Evolutionary conservation across 2,329 filamentous ascomycete genomes (phyloP).

Genomic region (Aspergillus bombycis): DNA sequence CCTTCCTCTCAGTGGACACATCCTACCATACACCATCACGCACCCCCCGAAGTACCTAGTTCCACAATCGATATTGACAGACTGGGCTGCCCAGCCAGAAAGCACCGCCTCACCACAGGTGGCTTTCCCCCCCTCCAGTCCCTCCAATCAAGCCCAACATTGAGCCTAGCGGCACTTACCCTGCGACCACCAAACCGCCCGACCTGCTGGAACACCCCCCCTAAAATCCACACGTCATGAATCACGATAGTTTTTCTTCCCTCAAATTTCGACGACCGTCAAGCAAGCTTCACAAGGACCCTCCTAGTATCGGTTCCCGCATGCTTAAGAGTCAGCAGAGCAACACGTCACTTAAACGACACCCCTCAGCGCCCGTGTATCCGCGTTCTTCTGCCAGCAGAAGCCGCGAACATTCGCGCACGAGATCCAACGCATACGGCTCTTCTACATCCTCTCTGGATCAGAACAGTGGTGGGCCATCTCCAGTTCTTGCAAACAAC

Average conservation of each 20-base stretch:
- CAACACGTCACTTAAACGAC: conserved; percentile 48
- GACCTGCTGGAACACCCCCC: conserved; percentile 31
- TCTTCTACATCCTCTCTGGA: conserved; percentile 54
- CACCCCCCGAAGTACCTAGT: conserved; percentile 8
- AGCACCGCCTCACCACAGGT: conserved; percentile 30
- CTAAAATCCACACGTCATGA: conserved; percentile 38
- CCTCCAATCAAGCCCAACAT: conserved; percentile 26
- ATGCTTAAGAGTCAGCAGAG: conserved; percentile 49
- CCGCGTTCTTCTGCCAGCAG: conserved; percentile 45
- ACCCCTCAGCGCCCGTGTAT: conserved; percentile 51
- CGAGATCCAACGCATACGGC: conserved; percentile 50
- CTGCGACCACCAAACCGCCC: conserved; percentile 21
- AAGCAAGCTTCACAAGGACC: conserved; percentile 50
- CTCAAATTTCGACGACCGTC: conserved; percentile 46
- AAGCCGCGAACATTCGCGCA: conserved; percentile 47
- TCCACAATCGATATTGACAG: conserved; percentile 18
- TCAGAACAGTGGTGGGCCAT: conserved; percentile 44
- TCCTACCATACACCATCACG: conserved; percentile 23
- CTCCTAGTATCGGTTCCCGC: conserved; percentile 45
- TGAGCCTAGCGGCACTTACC: conserved; percentile 17
- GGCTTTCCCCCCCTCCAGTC: conserved; percentile 22
- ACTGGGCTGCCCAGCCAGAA: conserved; percentile 20
- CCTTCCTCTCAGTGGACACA: neutral
- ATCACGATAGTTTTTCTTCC: conserved; percentile 39
- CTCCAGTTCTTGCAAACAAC: conserved; percentile 39